Evolutionary conservation across 2,329 filamentous ascomycete species (phyloP).

Genomic region (Cercospora sp.): DNA sequence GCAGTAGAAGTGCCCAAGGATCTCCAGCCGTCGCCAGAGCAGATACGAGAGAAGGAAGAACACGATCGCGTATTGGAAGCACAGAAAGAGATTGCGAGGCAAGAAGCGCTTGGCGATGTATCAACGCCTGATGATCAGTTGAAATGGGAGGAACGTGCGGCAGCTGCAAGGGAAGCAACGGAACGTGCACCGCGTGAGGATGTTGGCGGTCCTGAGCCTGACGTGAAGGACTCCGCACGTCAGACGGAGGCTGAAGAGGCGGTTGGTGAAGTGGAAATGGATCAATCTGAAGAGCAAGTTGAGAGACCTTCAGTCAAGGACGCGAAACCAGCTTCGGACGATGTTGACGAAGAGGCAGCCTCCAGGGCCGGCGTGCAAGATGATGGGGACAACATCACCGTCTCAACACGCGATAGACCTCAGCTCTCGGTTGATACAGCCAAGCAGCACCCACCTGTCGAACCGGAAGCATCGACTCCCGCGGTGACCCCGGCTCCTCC

Average conservation of each 20-base stretch:
- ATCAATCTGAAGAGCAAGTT: conserved; percentile 1
- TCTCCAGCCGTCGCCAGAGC: conserved; percentile 40
- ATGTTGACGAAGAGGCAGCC: neutral
- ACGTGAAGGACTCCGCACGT: conserved; percentile 21
- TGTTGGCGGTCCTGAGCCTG: conserved; percentile 33
- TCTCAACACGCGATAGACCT: conserved; percentile 25
- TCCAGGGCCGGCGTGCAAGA: conserved; percentile 13
- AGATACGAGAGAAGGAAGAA: conserved; percentile 53
- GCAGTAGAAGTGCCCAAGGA: conserved; percentile 35
- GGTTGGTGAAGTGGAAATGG: conserved; percentile 28
- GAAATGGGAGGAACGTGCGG: conserved; percentile 50
- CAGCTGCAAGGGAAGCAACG: conserved; percentile 37
- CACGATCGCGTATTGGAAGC: conserved; percentile 55
- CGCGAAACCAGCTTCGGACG: conserved; percentile 26
- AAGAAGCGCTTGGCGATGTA: conserved; percentile 45
- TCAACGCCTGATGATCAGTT: conserved; percentile 62
- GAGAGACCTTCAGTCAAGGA: conserved; percentile 5
- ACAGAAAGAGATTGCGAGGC: conserved; percentile 50
- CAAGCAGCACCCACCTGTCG: conserved; percentile 18
- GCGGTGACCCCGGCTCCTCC: conserved; percentile 31
- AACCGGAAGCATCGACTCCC: conserved; percentile 14
- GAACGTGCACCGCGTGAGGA: conserved; percentile 48
- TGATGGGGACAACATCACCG: conserved; percentile 33
- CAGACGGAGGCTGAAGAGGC: conserved; percentile 33
- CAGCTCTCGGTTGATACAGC: conserved; percentile 30